phyloP scores from a whole-genome alignment of 1,284 basidiomycete genomes.

The Cutaneotrichosporon sp. region DNA sequence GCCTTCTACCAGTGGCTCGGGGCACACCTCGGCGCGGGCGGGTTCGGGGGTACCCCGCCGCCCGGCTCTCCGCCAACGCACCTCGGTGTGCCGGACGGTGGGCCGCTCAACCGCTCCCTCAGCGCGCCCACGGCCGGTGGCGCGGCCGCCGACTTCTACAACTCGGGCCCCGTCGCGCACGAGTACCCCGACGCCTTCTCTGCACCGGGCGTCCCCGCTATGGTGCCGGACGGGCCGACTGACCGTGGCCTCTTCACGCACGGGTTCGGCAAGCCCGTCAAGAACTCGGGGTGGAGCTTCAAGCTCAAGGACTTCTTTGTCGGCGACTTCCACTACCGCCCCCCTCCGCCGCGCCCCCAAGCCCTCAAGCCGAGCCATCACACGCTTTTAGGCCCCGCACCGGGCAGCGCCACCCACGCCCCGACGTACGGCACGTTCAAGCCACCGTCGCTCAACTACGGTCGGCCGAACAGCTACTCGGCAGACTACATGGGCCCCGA shows the following conservation, averaged over 20 bases:
- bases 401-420: background rate
- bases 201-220: background rate
- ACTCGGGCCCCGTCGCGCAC: background rate
- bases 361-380: background rate
- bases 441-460: conserved; percentile 3
- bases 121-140: background rate
- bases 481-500: background rate
- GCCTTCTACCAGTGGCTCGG: conserved; percentile 7
- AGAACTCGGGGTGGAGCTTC: background rate
- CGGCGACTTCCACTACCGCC: conserved; percentile 1
- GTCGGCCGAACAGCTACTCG: background rate
- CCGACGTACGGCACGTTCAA: conserved; percentile 6
- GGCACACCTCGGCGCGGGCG: background rate
- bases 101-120: background rate
- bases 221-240: background rate
- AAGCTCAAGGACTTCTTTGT: conserved; percentile 8
- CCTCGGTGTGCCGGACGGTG: background rate
- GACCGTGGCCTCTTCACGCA: conserved; percentile 1
- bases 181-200: background rate
- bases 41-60: background rate
- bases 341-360: conserved; percentile 1
- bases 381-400: background rate
- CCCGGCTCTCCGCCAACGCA: background rate
- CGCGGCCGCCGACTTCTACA: conserved; percentile 3
- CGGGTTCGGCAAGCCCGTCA: conserved; percentile 5